Evolutionary conservation across 352 stramenopile species (phyloP).

Genomic region (Globisporangium camurandrum): DNA sequence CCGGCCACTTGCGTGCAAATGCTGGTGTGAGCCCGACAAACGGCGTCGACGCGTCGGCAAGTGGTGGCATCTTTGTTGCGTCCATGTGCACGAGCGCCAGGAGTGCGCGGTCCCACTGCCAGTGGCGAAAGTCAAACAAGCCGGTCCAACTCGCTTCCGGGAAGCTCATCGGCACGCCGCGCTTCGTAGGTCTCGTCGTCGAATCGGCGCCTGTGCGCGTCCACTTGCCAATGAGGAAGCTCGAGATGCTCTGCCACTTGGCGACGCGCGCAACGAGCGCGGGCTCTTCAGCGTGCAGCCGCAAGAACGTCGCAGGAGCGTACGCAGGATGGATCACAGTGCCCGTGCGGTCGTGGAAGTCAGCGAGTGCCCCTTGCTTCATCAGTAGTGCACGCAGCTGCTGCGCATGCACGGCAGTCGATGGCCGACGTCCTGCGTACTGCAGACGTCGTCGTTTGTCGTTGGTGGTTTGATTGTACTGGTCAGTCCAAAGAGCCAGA

Average conservation of each 20-base stretch:
- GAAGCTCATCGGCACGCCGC: conserved; percentile 82
- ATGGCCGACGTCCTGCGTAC: conserved; percentile 51
- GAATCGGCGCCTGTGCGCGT: conserved; percentile 20
- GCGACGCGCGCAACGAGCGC: conserved; percentile 35
- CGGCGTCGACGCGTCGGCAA: conserved; percentile 63
- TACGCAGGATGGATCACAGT: conserved; percentile 87
- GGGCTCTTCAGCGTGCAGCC: conserved; percentile 61
- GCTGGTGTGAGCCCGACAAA: conserved; percentile 41
- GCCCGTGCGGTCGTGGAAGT: conserved; percentile 66
- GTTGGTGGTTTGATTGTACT: too few species aligned
- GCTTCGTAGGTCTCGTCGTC: too few species aligned
- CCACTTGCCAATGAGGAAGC: conserved; percentile 87
- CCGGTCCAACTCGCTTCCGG: conserved; percentile 94
- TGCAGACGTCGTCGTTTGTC: conserved; percentile 17
- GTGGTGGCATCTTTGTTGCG: conserved; percentile 50
- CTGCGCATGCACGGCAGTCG: conserved; percentile 39
- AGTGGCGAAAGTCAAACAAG: conserved; percentile 85
- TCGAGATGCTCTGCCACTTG: conserved; percentile 88
- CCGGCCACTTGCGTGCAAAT: conserved; percentile 69
- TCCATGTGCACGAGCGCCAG: conserved; percentile 74
- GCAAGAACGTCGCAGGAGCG: conserved; percentile 82
- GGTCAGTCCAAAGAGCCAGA: too few species aligned
- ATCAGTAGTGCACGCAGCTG: conserved; percentile 37
- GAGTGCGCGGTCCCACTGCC: conserved; percentile 77
- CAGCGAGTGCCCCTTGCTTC: conserved; percentile 28